A percentile compares a stretch with the other conserved stretches of the same genome.
These are phyloP conservation scores for Fusarium secorum DNA, from an alignment of 2,329 filamentous ascomycete genomes.

Conservation along the genomic window DNA sequence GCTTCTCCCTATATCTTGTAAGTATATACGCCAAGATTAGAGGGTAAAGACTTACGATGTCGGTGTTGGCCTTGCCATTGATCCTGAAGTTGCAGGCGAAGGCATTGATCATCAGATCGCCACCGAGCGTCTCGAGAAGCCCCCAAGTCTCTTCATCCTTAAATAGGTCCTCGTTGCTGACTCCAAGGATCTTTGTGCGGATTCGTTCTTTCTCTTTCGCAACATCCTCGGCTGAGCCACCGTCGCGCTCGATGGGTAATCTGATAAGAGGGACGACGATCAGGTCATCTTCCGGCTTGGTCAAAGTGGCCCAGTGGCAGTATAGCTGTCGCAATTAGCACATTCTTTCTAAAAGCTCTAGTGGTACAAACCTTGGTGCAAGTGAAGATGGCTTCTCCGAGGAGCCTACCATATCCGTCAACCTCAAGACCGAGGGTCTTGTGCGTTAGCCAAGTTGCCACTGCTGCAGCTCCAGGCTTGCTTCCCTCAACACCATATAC, in stretches of 20 bases:
- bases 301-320: not conserved
- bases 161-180: not conserved
- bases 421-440: not conserved
- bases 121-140: not conserved
- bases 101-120: not conserved
- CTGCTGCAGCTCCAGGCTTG: not conserved
- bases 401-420: not conserved
- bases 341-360: rapidly evolving
- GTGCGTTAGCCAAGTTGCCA: not conserved
- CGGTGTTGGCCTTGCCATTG: not conserved
- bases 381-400: not conserved
- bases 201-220: not conserved
- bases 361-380: not conserved
- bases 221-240: not conserved
- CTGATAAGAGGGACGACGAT: not conserved
- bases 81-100: not conserved
- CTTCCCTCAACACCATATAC: not conserved
- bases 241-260: not conserved
- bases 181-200: not conserved
- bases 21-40: not conserved
- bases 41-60: not conserved
- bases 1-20: not conserved
- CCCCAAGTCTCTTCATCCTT: not conserved
- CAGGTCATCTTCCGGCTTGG: not conserved
- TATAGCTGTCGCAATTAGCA: not conserved